Percentiles rank a stretch among this genome's conserved stretches.
Conservation (phyloP, 2,329 filamentous ascomycete species). For the Penicillium sp. region DNA sequence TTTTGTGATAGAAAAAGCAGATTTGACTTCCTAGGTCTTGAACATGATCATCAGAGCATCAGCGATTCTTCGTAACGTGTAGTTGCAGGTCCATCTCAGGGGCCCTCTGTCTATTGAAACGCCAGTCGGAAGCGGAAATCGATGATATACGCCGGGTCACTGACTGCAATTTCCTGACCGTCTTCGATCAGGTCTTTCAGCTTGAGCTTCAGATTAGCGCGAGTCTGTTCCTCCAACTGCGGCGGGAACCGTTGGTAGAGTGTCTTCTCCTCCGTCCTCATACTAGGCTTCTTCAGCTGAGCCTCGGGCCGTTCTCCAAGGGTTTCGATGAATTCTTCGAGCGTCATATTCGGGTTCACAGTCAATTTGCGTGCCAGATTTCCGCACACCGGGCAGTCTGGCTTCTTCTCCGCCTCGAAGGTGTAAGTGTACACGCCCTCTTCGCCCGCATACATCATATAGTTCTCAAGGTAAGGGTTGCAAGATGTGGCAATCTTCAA, state of each 20-base stretch:
- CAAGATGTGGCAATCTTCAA: conserved; percentile 82
- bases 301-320: conserved; percentile 75
- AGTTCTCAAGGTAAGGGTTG: conserved; percentile 78
- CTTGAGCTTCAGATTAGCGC: conserved; percentile 70
- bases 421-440: conserved; percentile 96
- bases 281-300: conserved; percentile 86
- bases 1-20: too few relatives aligned
- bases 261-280: conserved; percentile 70
- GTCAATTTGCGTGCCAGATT: conserved; percentile 66
- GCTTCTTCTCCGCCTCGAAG: conserved; percentile 86
- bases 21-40: too few relatives aligned
- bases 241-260: conserved; percentile 82
- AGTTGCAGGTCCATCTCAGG: neutral
- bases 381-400: conserved; percentile 90
- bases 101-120: conserved; percentile 35
- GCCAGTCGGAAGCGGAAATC: conserved; percentile 55
- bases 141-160: conserved; percentile 77
- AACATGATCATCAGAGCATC: too few relatives aligned
- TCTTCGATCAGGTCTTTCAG: conserved; percentile 66
- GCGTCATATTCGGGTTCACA: conserved; percentile 61
- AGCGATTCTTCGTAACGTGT: too few relatives aligned
- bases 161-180: conserved; percentile 80
- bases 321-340: conserved; percentile 76
- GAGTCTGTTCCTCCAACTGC: conserved; percentile 72
- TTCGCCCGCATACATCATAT: conserved; percentile 99